Evolutionary conservation across 1,284 basidiomycete genomes (phyloP), one percentile per base, ranked within the genome.

Genomic region (Rhizopogon parksii): DNA sequence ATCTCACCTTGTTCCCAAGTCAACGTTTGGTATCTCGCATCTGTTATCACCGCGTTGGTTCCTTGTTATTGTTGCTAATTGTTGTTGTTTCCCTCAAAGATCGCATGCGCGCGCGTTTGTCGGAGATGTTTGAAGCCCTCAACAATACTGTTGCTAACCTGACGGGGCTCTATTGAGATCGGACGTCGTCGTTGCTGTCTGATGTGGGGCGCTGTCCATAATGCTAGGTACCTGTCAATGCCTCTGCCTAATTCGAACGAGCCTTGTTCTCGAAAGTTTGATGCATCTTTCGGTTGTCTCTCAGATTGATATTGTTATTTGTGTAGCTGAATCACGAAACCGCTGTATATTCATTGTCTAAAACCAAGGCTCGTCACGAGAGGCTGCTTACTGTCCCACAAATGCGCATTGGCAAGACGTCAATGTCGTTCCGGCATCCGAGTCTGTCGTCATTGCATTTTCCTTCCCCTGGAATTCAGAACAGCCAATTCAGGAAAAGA

Each of bases 51-150:
- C 11, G 11, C 15, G 6, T 42, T 17, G 15, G 17, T 27, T 27
- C n/a, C n/a, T 42, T 12, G 11, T 42, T 30, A 15, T 12, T 15
- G 12, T 30, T 42, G 15, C 40, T 42, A 8, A 42, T 42, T 17
- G 7, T 27, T 3, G 11, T 12, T 30, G 5, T 42, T 42, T 30
- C 21, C 25, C 36, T 54, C 43, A 61, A 64, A 30, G 63, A 56
- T 52, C 60, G 49, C 30, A 49, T 61, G 11, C 53, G 66, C 2
- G 40, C 27, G 3, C 63, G 56, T 17, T 55, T 64, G 3, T 42
- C 40, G 15, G 63, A 66, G 46, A 32, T 68, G 54, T 56, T 68
- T 53, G 50, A 56, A 0, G 60, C 61, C 42, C 58, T 65, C 5
- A 57, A 57, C 19, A 52, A 47, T 49, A 67, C 67, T 40, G 54